Evolutionary conservation across 2,329 filamentous ascomycete genomes (phyloP).

Genomic region (Claviceps purpurea): DNA sequence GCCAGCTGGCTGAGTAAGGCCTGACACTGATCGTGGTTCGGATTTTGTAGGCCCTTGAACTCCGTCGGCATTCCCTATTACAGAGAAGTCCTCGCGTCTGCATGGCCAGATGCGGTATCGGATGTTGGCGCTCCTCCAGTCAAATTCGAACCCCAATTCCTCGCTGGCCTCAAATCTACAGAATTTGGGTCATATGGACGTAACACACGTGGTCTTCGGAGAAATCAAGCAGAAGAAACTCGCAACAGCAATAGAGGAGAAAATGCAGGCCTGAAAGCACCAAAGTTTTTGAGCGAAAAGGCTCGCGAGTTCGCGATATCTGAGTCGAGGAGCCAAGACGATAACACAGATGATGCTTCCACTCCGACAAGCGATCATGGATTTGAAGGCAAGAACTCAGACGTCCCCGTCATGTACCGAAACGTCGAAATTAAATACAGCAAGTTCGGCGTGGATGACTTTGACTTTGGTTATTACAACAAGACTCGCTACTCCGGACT

Average conservation of each 20-base stretch:
- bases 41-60: slow-evolving; percentile 53
- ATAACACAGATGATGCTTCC: slow-evolving; percentile 41
- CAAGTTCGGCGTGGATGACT: slow-evolving; percentile 97
- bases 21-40: slow-evolving; percentile 4
- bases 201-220: slow-evolving; percentile 56
- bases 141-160: slow-evolving; percentile 57
- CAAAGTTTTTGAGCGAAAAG: slow-evolving; percentile 92
- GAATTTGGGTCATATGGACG: slow-evolving; percentile 70
- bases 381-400: slow-evolving; percentile 61
- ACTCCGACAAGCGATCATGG: slow-evolving; percentile 55
- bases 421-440: slow-evolving; percentile 98
- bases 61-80: slow-evolving; percentile 89
- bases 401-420: slow-evolving; percentile 79
- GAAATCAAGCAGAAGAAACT: slow-evolving; percentile 76
- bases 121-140: slow-evolving; percentile 74
- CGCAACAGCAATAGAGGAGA: slow-evolving; percentile 47
- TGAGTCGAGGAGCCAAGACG: slow-evolving; percentile 25
- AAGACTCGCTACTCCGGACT: slow-evolving; percentile 82
- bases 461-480: slow-evolving; percentile 97
- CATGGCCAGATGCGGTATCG: slow-evolving; percentile 77
- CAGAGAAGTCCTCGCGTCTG: slow-evolving; percentile 71
- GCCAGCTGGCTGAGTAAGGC: not conserved
- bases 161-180: slow-evolving; percentile 53
- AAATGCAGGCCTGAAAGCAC: slow-evolving; percentile 52
- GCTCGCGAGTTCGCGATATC: slow-evolving; percentile 52